Evolutionary conservation across 257 asterid genomes (phyloP).

Genomic region (Lycium barbarum): DNA sequence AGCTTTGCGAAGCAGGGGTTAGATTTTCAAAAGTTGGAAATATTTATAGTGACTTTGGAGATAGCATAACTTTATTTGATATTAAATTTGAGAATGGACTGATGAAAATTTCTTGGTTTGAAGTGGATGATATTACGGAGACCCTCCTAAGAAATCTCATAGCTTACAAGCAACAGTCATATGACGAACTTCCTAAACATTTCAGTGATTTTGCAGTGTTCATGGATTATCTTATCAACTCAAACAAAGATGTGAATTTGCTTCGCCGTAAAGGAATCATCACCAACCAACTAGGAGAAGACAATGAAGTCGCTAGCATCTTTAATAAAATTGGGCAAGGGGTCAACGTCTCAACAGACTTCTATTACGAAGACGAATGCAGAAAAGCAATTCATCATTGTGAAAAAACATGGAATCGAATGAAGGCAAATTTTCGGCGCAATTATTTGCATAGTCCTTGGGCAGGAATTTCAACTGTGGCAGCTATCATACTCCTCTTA

Average conservation of each 20-base stretch:
- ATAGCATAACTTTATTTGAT: constrained; percentile 26
- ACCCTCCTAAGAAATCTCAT: constrained; percentile 32
- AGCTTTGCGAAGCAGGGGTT: constrained; percentile 37
- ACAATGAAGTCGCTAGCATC: constrained; percentile 1
- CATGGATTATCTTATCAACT: constrained; percentile 32
- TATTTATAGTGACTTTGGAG: not conserved
- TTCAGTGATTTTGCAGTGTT: constrained; percentile 27
- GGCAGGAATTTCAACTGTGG: constrained; percentile 38
- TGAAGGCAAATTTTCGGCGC: constrained; percentile 36
- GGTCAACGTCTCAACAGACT: not conserved
- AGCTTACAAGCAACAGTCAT: constrained; percentile 32
- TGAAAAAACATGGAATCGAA: constrained; percentile 21
- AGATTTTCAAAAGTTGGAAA: constrained; percentile 23
- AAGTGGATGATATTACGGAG: constrained; percentile 31
- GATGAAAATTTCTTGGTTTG: constrained; percentile 17
- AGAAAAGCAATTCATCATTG: constrained; percentile 8
- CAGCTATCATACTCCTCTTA: constrained; percentile 31
- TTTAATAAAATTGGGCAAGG: constrained; percentile 26
- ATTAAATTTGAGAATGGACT: constrained; percentile 22
- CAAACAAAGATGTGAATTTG: constrained; percentile 28
- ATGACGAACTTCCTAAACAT: not conserved
- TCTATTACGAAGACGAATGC: constrained; percentile 9
- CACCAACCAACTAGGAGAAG: not conserved
- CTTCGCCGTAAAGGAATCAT: constrained; percentile 26
- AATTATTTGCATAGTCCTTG: constrained; percentile 43